Evolutionary conservation across 2,329 filamentous ascomycete genomes (phyloP).

Genomic region (Parastagonospora nodorum): DNA sequence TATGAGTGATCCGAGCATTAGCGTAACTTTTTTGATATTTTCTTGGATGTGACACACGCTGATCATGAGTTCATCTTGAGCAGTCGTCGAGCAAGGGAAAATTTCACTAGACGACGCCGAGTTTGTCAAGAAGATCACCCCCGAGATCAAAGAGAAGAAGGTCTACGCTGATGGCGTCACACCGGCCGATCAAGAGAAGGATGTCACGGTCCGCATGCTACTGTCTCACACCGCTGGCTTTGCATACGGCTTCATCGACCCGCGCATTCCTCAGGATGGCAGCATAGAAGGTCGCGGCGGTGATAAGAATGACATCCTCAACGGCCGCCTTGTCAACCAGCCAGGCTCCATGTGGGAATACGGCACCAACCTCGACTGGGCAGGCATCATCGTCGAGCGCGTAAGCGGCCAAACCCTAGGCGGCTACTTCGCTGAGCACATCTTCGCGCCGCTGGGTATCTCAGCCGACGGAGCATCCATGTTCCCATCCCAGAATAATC

Average conservation of each 20-base stretch:
- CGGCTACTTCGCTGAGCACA: conserved; percentile 54
- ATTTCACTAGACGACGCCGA: conserved; percentile 42
- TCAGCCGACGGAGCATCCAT: conserved; percentile 56
- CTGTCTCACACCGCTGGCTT: conserved; percentile 58
- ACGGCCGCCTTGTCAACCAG: conserved; percentile 63
- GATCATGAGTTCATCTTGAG: too few relatives aligned
- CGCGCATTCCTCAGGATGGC: conserved; percentile 48
- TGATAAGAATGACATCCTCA: conserved; percentile 56
- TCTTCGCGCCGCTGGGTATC: conserved; percentile 54
- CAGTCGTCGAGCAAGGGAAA: conserved; percentile 45
- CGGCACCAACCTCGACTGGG: conserved; percentile 34
- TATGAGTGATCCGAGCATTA: too few relatives aligned
- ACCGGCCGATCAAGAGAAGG: conserved; percentile 45
- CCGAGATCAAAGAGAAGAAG: conserved; percentile 50
- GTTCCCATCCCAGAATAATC: conserved; percentile 59
- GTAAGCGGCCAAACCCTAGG: conserved; percentile 50
- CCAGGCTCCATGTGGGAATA: conserved; percentile 68
- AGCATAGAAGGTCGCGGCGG: conserved; percentile 65
- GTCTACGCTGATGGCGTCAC: conserved; percentile 44
- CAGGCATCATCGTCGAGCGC: conserved; percentile 54
- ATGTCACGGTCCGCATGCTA: conserved; percentile 58
- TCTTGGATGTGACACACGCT: too few relatives aligned
- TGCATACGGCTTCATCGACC: conserved; percentile 56
- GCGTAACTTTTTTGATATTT: too few relatives aligned
- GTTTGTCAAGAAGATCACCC: conserved; percentile 36